Evolutionary conservation across 495 filamentous ascomycete species (phyloP).

Genomic region (Trichocladium uniseriatum): DNA sequence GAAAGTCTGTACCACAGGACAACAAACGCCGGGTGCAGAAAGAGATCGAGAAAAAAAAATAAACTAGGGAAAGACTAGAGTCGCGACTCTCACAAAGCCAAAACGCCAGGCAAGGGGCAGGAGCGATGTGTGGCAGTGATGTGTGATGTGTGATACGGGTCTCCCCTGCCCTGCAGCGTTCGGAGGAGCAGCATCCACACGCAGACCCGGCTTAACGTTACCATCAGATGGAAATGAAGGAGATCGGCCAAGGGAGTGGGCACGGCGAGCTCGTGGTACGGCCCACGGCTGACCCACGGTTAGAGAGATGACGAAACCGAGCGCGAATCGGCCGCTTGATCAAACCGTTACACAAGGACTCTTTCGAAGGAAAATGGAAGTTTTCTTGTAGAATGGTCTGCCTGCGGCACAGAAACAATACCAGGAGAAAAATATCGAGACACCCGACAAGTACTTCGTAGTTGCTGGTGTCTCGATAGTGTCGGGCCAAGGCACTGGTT

Average conservation of each 20-base stretch:
- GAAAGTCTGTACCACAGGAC: not conserved
- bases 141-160: not conserved
- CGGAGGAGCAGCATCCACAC: constrained; percentile 4
- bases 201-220: too few species aligned
- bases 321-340: not conserved
- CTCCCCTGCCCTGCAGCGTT: not conserved
- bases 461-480: too few species aligned
- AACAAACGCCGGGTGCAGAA: not conserved
- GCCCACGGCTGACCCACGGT: not conserved
- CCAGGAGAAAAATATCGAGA: too few species aligned
- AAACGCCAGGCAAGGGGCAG: too few species aligned
- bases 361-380: not conserved
- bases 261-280: too few species aligned
- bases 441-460: too few species aligned
- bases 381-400: too few species aligned
- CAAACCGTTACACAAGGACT: not conserved
- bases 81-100: not conserved
- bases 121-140: not conserved
- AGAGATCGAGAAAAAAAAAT: not conserved
- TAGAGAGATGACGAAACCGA: not conserved
- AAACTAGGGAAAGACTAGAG: not conserved
- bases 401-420: too few species aligned
- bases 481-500: too few species aligned
- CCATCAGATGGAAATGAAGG: constrained; percentile 3
- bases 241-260: not conserved